Evolutionary conservation across 805 yeast species (phyloP).

Genomic region (Saccharomycopsis guyanensis): DNA sequence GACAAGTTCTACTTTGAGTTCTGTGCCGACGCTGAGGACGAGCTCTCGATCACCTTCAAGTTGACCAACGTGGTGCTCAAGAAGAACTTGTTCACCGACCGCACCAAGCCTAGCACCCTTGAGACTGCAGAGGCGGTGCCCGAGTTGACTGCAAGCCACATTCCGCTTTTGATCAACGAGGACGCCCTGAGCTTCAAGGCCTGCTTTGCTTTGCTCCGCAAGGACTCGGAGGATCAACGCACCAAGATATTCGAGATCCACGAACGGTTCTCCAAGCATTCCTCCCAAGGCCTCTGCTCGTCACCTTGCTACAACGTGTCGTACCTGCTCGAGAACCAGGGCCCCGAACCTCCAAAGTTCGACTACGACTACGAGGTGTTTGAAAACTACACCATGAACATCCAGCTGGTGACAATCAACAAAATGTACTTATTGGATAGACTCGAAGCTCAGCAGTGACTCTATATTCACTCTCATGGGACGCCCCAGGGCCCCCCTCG

Average conservation of each 20-base stretch:
- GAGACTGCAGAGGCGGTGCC: neutral
- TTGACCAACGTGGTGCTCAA: conserved; percentile 1
- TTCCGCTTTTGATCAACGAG: conserved; percentile 6
- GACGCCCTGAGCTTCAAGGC: conserved; percentile 1
- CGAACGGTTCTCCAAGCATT: neutral
- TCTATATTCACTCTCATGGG: no score
- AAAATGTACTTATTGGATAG: neutral
- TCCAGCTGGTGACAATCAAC: conserved; percentile 3
- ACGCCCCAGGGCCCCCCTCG: no score
- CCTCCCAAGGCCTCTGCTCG: no score
- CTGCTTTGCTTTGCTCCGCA: neutral
- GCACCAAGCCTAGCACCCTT: neutral
- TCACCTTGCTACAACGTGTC: neutral
- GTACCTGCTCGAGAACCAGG: conserved; percentile 1
- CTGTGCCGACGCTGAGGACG: neutral
- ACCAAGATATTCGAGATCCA: conserved; percentile 2
- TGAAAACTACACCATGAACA: conserved; percentile 4
- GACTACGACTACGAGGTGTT: conserved; percentile 12
- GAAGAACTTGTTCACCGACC: conserved; percentile 4
- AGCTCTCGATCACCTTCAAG: neutral
- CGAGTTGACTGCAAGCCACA: neutral
- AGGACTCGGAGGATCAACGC: neutral
- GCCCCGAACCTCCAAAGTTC: conserved; percentile 8
- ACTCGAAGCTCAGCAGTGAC: conserved; percentile 1
- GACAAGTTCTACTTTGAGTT: conserved; percentile 8